Percentiles rank a stretch among this genome's conserved stretches.
phyloP scores from a whole-genome alignment of 495 filamentous ascomycete species.

The Sporormia fimetaria region DNA sequence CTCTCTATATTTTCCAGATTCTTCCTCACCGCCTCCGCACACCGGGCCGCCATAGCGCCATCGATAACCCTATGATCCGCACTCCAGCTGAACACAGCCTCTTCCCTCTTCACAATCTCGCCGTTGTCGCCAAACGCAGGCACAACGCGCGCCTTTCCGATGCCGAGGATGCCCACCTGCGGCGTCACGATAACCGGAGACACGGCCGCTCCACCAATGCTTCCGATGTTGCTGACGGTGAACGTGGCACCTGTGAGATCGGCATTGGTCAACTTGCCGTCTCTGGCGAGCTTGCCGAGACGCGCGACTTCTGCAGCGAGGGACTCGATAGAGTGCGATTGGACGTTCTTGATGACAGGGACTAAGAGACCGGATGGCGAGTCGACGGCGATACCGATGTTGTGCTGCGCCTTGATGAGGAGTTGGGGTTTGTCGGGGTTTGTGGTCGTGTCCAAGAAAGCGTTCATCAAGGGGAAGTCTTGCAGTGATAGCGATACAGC shows the following conservation, averaged over 20 bases:
- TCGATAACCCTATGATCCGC: slow-evolving; percentile 94
- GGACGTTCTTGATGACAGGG: slow-evolving; percentile 86
- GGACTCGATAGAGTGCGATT: slow-evolving; percentile 54
- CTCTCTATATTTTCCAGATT: slow-evolving; percentile 73
- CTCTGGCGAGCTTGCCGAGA: slow-evolving; percentile 56
- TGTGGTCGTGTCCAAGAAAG: slow-evolving; percentile 55
- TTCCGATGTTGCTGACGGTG: slow-evolving; percentile 95
- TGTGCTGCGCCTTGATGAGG: slow-evolving; percentile 69
- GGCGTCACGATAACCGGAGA: slow-evolving; percentile 77
- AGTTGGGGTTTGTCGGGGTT: slow-evolving; percentile 50
- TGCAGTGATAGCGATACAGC: slow-evolving; percentile 76
- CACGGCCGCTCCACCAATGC: slow-evolving; percentile 85
- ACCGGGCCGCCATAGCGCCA: slow-evolving; percentile 84
- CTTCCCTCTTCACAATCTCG: slow-evolving; percentile 49
- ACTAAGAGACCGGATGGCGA: slow-evolving; percentile 83
- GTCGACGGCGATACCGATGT: slow-evolving; percentile 94
- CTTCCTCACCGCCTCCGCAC: slow-evolving; percentile 64
- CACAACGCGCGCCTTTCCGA: slow-evolving; percentile 64
- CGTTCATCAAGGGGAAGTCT: slow-evolving; percentile 76
- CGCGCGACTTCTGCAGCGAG: slow-evolving; percentile 68
- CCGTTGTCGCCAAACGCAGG: slow-evolving; percentile 52
- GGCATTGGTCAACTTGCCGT: slow-evolving; percentile 60
- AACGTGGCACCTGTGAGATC: slow-evolving; percentile 85
- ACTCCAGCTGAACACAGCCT: slow-evolving; percentile 89
- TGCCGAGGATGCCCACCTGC: slow-evolving; percentile 85